These are phyloP conservation scores for Starmerella sirachaensis DNA, from an alignment of 805 yeast genomes.

Conservation along the genomic window DNA sequence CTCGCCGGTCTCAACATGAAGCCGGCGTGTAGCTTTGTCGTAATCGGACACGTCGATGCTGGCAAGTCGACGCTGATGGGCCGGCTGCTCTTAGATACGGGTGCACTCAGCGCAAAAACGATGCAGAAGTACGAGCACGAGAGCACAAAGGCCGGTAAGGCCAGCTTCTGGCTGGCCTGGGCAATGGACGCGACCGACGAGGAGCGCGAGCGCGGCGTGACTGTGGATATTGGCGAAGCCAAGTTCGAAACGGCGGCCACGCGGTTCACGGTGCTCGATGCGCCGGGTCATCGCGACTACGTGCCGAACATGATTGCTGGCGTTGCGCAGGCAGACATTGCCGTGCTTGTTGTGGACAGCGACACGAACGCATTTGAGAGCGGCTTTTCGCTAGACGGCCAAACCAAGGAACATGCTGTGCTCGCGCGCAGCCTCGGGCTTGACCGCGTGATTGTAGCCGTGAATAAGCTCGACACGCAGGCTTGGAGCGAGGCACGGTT, in stretches of 20 bases:
- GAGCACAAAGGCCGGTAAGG: constrained; percentile 55
- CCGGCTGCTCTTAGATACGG: constrained; percentile 51
- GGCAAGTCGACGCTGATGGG: constrained; percentile 78
- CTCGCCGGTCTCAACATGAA: constrained; percentile 30
- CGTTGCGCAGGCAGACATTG: constrained; percentile 65
- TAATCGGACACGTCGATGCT: constrained; percentile 78
- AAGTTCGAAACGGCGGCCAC: constrained; percentile 45
- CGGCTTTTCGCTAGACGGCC: constrained; percentile 57
- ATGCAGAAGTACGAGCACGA: constrained; percentile 53
- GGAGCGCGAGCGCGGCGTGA: constrained; percentile 64
- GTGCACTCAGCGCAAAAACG: constrained; percentile 53
- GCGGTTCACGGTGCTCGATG: constrained; percentile 61
- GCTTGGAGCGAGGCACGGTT: constrained; percentile 46
- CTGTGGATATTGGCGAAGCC: constrained; percentile 64
- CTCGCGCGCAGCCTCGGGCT: constrained; percentile 58
- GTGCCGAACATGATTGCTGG: constrained; percentile 83
- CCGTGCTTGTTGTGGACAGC: constrained; percentile 59
- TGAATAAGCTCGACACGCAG: constrained; percentile 60
- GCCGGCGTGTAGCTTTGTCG: constrained; percentile 39
- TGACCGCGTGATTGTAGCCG: constrained; percentile 45
- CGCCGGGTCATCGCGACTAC: constrained; percentile 75
- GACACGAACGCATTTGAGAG: constrained; percentile 56
- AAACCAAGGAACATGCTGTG: constrained; percentile 66
- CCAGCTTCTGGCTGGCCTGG: constrained; percentile 78
- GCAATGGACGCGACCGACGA: constrained; percentile 70